These are phyloP conservation scores for Boletus patriciae DNA, from an alignment of 768 basidiomycete species.

Conservation along the genomic window DNA sequence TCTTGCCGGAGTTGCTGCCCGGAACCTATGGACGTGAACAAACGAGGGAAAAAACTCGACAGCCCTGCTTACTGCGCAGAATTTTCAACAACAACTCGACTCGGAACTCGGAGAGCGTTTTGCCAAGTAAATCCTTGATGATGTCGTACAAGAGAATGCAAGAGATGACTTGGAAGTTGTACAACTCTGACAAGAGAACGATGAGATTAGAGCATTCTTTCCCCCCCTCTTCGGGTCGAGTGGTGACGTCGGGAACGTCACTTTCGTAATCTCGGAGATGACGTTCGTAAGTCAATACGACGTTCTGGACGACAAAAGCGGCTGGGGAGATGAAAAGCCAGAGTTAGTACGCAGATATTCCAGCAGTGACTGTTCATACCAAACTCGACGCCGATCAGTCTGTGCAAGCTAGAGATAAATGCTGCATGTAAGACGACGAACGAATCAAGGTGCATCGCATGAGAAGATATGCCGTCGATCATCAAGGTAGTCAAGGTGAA, in stretches of 20 bases:
- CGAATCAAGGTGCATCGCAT: slow-evolving; percentile 80
- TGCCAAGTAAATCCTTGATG: slow-evolving; percentile 69
- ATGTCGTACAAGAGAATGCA: slow-evolving; percentile 89
- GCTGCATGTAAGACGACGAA: slow-evolving; percentile 89
- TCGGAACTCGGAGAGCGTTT: slow-evolving; percentile 67
- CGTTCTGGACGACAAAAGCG: slow-evolving; percentile 77
- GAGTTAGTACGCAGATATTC: background rate
- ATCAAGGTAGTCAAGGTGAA: slow-evolving; percentile 74
- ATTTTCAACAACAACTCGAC: slow-evolving; percentile 89
- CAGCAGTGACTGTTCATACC: slow-evolving; percentile 50
- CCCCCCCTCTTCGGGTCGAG: slow-evolving; percentile 46
- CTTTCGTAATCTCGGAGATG: slow-evolving; percentile 43
- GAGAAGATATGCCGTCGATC: slow-evolving; percentile 75
- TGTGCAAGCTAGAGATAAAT: slow-evolving; percentile 77
- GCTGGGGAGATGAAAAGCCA: slow-evolving; percentile 42
- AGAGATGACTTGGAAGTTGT: slow-evolving; percentile 94
- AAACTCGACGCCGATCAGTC: slow-evolving; percentile 82
- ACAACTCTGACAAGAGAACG: slow-evolving; percentile 85
- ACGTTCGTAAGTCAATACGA: slow-evolving; percentile 65
- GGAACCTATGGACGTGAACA: slow-evolving; percentile 58
- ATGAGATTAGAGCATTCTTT: slow-evolving; percentile 92
- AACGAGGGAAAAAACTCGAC: background rate
- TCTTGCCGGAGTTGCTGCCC: slow-evolving; percentile 89
- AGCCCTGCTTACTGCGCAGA: slow-evolving; percentile 59
- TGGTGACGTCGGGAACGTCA: slow-evolving; percentile 9